These are phyloP conservation scores for Cyberlindnera suaveolens DNA, from an alignment of 805 yeast genomes.

Conservation along the genomic window DNA sequence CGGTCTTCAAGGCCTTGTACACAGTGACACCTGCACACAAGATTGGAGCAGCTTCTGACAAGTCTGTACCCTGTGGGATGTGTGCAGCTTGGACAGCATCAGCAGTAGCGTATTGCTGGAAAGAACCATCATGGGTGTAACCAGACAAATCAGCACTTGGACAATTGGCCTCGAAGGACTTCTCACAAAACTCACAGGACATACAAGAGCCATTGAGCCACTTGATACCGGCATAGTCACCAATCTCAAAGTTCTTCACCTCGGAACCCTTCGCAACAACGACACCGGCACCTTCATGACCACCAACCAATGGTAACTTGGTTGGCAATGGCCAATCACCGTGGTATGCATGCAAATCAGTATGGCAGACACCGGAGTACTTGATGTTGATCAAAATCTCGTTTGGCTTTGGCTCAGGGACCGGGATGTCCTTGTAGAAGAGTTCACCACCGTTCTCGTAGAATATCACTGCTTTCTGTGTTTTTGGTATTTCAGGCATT, in stretches of 20 bases:
- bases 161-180: constrained; percentile 59
- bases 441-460: constrained; percentile 43
- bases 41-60: constrained; percentile 54
- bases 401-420: constrained; percentile 50
- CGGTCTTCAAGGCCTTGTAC: constrained; percentile 61
- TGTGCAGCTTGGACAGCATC: constrained; percentile 59
- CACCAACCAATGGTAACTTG: constrained; percentile 61
- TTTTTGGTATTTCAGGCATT: constrained; percentile 29
- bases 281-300: constrained; percentile 71
- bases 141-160: constrained; percentile 65
- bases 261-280: constrained; percentile 58
- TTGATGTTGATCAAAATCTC: constrained; percentile 51
- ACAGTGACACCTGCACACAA: constrained; percentile 45
- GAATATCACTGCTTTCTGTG: constrained; percentile 47
- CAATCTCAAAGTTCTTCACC: constrained; percentile 54
- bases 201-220: constrained; percentile 66
- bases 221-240: constrained; percentile 63
- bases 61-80: constrained; percentile 48
- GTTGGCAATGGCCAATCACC: constrained; percentile 55
- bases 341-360: constrained; percentile 57
- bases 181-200: constrained; percentile 59
- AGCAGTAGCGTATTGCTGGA: constrained; percentile 63
- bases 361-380: constrained; percentile 62
- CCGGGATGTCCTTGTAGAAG: constrained; percentile 45
- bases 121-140: constrained; percentile 45